Conservation (phyloP, 257 asterid species). For the Vinca minor region DNA sequence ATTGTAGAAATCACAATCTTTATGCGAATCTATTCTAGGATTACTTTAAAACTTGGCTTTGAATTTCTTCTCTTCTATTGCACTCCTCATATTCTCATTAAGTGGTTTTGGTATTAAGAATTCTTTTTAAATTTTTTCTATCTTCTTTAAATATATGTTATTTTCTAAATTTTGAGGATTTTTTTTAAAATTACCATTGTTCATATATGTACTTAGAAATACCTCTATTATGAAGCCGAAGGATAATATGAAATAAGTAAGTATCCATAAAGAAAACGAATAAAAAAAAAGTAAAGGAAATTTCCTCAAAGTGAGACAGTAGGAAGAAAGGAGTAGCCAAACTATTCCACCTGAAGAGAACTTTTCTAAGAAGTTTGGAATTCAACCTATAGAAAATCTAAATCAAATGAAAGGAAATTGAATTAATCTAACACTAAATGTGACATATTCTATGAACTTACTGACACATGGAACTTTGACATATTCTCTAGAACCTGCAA, state of each 20-base stretch:
- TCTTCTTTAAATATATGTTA: too few relatives aligned
- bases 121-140: too few relatives aligned
- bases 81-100: neutral
- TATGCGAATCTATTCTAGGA: neutral
- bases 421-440: too few relatives aligned
- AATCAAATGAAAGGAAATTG: neutral
- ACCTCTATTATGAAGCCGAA: too few relatives aligned
- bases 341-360: neutral
- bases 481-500: too few relatives aligned
- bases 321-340: neutral
- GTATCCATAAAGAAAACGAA: too few relatives aligned
- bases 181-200: too few relatives aligned
- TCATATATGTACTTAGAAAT: too few relatives aligned
- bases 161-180: too few relatives aligned
- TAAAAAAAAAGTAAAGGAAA: too few relatives aligned
- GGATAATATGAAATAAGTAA: too few relatives aligned
- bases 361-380: neutral
- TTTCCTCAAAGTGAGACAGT: neutral
- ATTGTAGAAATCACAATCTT: neutral
- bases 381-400: neutral
- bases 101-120: neutral
- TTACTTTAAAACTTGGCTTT: neutral
- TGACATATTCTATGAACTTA: neutral
- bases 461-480: too few relatives aligned
- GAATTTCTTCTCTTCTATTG: neutral